Conservation (phyloP, 306 rosid genomes). For the Luffa aegyptiaca region DNA sequence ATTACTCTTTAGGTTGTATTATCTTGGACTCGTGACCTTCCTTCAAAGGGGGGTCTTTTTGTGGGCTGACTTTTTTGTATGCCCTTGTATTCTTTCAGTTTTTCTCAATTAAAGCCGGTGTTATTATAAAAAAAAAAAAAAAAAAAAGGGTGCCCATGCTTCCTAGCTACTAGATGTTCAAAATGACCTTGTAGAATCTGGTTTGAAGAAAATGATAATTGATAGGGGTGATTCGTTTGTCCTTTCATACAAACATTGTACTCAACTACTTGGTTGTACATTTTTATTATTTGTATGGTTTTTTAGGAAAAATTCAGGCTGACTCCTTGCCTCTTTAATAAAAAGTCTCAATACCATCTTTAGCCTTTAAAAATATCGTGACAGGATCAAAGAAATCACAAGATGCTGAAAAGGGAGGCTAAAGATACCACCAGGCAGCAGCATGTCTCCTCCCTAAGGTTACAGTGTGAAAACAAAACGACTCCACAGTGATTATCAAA, state of each 20-base stretch:
- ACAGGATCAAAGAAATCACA: not conserved
- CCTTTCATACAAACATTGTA: not conserved
- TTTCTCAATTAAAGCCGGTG: no score
- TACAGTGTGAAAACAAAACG: not conserved
- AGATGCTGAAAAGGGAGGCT: not conserved
- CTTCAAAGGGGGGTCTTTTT: no score
- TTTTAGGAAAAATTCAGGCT: not conserved
- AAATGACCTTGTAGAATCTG: not conserved
- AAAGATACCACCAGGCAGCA: not conserved
- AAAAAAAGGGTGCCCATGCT: not conserved
- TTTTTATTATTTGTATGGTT: not conserved
- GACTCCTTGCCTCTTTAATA: not conserved
- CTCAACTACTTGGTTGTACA: not conserved
- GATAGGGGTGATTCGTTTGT: not conserved
- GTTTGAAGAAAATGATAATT: not conserved
- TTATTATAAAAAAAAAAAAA: no score
- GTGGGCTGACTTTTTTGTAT: no score
- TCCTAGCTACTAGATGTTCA: not conserved
- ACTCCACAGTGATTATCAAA: not conserved
- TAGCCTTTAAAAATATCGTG: not conserved
- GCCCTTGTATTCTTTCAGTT: no score
- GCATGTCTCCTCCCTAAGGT: conserved; percentile 1
- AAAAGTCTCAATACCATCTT: not conserved
- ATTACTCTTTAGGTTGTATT: no score
- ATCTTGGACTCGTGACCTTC: no score